Conservation (phyloP, 139 green algal species). For the Dunaliella primolecta region DNA sequence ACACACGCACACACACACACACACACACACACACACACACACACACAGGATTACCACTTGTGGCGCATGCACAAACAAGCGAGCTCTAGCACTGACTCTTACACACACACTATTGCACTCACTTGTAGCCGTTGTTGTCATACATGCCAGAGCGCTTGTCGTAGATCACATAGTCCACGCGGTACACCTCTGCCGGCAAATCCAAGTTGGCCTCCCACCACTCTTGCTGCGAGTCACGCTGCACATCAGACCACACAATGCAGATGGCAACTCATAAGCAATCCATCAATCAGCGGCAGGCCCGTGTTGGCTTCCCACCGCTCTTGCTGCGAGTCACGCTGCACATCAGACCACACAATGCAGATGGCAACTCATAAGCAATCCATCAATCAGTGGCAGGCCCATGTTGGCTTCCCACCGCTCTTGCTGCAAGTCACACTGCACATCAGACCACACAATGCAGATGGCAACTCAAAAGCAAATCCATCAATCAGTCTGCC, state of each 20-base stretch:
- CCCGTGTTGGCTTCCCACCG: slow-evolving; percentile 51
- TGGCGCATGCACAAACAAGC: too few species aligned
- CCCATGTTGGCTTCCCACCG: slow-evolving; percentile 52
- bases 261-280: slow-evolving; percentile 23
- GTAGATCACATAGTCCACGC: slow-evolving; percentile 75
- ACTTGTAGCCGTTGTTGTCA: slow-evolving; percentile 70
- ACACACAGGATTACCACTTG: too few species aligned
- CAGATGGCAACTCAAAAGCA: slow-evolving; percentile 23
- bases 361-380: slow-evolving; percentile 23
- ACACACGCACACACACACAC: too few species aligned
- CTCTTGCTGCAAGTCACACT: slow-evolving; percentile 25
- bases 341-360: too few species aligned
- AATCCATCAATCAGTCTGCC: slow-evolving; percentile 36
- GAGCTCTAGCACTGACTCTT: too few species aligned
- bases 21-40: too few species aligned
- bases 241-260: too few species aligned
- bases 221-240: slow-evolving; percentile 26
- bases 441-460: too few species aligned
- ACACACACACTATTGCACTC: too few species aligned
- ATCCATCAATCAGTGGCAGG: slow-evolving; percentile 36
- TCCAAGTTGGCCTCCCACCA: slow-evolving; percentile 52
- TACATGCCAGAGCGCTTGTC: slow-evolving; percentile 51
- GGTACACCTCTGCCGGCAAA: slow-evolving; percentile 62
- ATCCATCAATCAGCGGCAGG: slow-evolving; percentile 36
- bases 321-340: slow-evolving; percentile 26